Base-by-base conservation (phyloP, 2,329 filamentous ascomycete species). In the Ceratocystis papillata region DNA sequence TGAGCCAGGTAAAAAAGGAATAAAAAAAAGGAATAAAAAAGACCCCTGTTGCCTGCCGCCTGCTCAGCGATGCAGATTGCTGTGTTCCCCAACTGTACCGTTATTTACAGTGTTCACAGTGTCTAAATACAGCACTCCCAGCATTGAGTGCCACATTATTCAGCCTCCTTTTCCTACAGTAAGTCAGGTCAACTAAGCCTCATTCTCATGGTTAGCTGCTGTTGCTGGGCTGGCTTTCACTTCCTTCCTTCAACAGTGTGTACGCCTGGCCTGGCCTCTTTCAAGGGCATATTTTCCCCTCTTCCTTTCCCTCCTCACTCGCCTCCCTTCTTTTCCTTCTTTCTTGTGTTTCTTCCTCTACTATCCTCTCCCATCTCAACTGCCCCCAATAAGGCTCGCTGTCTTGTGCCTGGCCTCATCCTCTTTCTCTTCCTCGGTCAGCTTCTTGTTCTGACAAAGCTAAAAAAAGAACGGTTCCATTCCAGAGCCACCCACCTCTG, bases 271-370 rank as follows among this genome's bases (percentile, higher is more conserved):
- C 30, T n/a, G 33, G 17, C 10, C 22, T 59, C 55, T 33, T 59
- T 59, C 55, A 59, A 59, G 53, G 44, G 25, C 30, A 44, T 20
- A 30, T 57, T 55, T 60, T n/a, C 50, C 50, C 20, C 33, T 48
- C 46, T 57, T 62, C 25, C 46, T 68, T 69, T 67, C 68, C 48
- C 57, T 64, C 30, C 66, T 63, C 60, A 28, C 59, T 63, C 60
- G 55, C 66, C 57, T 63, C 67, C 63, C 60, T 63, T 61, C 67
- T 60, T 46, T 70, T 67, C 67, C 65, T 46, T 68, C 65, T 69
- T 67, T 66, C 59, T 41, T 41, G 37, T 63, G 70, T 22, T 50
- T 50, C 48, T 55, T 28, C 25, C 50, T 15, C 50, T 5, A 5
- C 28, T 25, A 12, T n/a, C 17, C 28, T 8, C 28, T n/a, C 17